Percentiles rank a stretch among this genome's conserved stretches.
These are phyloP conservation scores for Sporothrix brasiliensis DNA, from an alignment of 2,329 filamentous ascomycete species.

Conservation along the genomic window DNA sequence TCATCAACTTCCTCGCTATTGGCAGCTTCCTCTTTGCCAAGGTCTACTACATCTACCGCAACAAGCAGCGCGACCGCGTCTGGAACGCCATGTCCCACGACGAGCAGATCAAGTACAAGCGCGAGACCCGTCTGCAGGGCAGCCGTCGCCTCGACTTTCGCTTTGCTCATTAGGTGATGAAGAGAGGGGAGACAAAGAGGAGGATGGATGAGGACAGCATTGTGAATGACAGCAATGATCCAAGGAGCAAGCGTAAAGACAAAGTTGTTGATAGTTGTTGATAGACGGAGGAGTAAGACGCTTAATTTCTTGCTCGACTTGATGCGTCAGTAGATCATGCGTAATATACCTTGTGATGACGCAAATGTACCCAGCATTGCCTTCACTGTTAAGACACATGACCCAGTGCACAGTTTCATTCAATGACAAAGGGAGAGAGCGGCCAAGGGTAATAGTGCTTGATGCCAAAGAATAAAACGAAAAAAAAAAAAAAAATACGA, in stretches of 20 bases:
- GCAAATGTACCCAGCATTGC: neutral
- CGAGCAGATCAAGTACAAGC: slow-evolving; percentile 43
- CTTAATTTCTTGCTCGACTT: neutral
- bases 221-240: no score
- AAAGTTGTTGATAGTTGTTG: neutral
- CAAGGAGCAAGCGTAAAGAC: neutral
- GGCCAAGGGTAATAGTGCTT: neutral
- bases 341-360: slow-evolving; percentile 7
- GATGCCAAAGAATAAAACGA: neutral
- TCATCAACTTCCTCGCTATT: slow-evolving; percentile 52
- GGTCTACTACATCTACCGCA: slow-evolving; percentile 56
- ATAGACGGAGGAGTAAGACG: neutral
- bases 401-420: neutral
- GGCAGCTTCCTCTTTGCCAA: slow-evolving; percentile 54
- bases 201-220: neutral
- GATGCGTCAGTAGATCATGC: neutral
- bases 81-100: slow-evolving; percentile 55
- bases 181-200: neutral
- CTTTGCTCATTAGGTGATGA: slow-evolving; percentile 44
- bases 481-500: neutral
- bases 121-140: slow-evolving; percentile 49
- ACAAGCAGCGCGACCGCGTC: slow-evolving; percentile 48
- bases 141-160: slow-evolving; percentile 51
- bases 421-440: neutral
- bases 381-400: no score